phyloP scores from a whole-genome alignment of 176 grass and related monocot species.

The Lolium perenne region DNA sequence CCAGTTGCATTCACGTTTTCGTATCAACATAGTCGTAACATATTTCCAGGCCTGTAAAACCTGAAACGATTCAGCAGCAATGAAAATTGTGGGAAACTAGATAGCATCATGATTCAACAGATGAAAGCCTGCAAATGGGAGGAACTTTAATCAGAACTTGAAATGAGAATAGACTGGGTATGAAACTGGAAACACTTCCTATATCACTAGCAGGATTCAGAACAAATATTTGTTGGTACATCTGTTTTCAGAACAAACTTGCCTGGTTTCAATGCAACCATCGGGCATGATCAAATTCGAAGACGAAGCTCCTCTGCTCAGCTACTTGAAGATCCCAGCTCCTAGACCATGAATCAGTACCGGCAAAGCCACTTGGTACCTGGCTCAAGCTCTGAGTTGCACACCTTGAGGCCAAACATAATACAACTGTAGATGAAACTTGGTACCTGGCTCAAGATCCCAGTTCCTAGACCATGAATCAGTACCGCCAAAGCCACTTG shows the following conservation, averaged over 20 bases:
- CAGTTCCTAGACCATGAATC: slow-evolving; percentile 30
- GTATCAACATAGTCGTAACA: too few species aligned
- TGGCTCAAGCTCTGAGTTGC: background rate
- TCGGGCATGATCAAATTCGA: background rate
- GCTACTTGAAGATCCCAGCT: slow-evolving; percentile 44
- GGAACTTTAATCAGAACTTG: background rate
- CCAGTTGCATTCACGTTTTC: too few species aligned
- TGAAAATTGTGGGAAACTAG: background rate
- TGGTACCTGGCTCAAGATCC: too few species aligned
- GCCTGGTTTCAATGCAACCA: slow-evolving; percentile 37
- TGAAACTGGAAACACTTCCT: too few species aligned
- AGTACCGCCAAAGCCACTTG: background rate
- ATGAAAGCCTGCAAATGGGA: slow-evolving; percentile 24
- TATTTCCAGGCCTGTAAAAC: background rate
- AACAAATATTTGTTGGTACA: background rate
- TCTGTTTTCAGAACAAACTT: slow-evolving; percentile 15
- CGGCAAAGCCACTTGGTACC: background rate
- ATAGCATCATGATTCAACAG: background rate
- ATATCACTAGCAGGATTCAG: too few species aligned
- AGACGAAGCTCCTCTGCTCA: slow-evolving; percentile 16
- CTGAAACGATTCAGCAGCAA: background rate
- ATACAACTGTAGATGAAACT: too few species aligned
- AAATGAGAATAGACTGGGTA: too few species aligned
- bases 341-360: slow-evolving; percentile 12
- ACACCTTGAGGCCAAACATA: slow-evolving; percentile 12